phyloP scores from a whole-genome alignment of 225 moss, liverwort and hornwort genomes.

The Antitrichia curtipendula region DNA sequence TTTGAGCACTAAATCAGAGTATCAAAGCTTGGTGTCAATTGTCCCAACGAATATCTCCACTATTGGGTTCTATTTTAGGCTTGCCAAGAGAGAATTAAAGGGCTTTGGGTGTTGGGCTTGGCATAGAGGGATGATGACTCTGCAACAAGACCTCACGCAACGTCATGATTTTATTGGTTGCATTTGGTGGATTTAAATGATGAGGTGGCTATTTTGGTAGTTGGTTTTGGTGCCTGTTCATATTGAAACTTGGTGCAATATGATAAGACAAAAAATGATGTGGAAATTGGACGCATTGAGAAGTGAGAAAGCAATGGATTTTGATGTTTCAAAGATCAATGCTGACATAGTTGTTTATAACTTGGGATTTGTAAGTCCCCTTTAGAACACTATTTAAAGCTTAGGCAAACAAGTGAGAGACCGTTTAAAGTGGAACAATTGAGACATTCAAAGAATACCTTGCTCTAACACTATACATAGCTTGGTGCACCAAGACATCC shows the following conservation, averaged over 20 bases:
- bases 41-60: too few species aligned
- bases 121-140: not conserved
- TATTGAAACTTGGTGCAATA: too few species aligned
- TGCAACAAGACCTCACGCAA: accelerated
- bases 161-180: accelerated
- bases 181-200: not conserved
- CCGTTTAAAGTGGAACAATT: not conserved
- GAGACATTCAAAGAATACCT: accelerated
- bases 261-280: not conserved
- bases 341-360: accelerated
- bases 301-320: not conserved
- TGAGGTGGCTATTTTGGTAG: not conserved
- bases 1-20: not conserved
- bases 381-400: not conserved
- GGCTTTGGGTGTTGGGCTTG: not conserved
- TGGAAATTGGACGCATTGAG: accelerated
- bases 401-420: not conserved
- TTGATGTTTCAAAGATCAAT: not conserved
- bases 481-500: not conserved
- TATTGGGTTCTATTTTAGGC: accelerated
- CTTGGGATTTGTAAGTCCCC: accelerated
- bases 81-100: too few species aligned
- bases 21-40: too few species aligned
- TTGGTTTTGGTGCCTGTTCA: accelerated
- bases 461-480: not conserved